A percentile compares a stretch with the other conserved stretches of the same genome.
These are phyloP conservation scores for Juncus inflexus DNA, from an alignment of 176 grass and related monocot species.

Conservation along the genomic window DNA sequence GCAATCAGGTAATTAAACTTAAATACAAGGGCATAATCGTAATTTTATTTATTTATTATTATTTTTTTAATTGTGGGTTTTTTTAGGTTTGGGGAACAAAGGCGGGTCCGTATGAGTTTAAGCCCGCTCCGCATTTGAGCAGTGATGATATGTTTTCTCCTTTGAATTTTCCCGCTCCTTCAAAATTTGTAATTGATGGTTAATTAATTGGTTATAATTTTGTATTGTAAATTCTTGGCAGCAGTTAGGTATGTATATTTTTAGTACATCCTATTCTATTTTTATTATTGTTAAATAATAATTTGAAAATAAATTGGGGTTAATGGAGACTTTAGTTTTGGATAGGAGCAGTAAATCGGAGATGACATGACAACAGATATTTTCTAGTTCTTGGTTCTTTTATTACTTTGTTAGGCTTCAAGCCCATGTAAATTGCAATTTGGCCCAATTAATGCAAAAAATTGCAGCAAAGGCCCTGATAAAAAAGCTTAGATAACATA, in stretches of 20 bases:
- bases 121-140: constrained; percentile 49
- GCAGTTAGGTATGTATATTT: neutral
- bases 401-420: no score
- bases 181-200: constrained; percentile 54
- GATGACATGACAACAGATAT: no score
- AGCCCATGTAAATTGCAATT: no score
- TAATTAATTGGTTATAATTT: constrained; percentile 29
- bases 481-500: no score
- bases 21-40: neutral
- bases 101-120: constrained; percentile 82
- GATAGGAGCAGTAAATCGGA: no score
- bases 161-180: constrained; percentile 54
- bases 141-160: constrained; percentile 88
- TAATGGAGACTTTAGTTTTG: no score
- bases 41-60: constrained; percentile 14
- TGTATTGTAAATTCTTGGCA: constrained; percentile 20
- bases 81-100: constrained; percentile 82
- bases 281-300: no score
- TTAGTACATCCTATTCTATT: no score
- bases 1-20: constrained; percentile 49
- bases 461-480: no score
- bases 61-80: constrained; percentile 8
- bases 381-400: no score
- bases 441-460: no score
- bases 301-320: no score